Percentiles rank a stretch among this genome's conserved stretches.
Conservation (phyloP, 345 rosid species). For the Citropsis articulata region DNA sequence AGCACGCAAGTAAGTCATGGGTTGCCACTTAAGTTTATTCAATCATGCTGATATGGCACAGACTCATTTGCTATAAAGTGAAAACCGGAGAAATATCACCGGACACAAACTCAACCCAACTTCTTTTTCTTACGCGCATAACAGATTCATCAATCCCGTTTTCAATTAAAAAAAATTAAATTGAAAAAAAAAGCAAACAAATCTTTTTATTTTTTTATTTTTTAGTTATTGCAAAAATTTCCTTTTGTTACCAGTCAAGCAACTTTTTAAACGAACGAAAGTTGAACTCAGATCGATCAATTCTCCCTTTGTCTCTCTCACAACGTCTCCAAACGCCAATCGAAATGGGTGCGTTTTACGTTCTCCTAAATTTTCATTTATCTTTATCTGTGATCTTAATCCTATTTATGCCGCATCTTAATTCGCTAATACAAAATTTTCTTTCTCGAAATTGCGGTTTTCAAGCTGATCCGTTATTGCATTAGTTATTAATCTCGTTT, state of each 20-base stretch:
- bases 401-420: conserved; percentile 28
- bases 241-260: background rate
- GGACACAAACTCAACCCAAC: background rate
- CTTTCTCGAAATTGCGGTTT: background rate
- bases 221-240: background rate
- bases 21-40: background rate
- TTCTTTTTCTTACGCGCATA: no score
- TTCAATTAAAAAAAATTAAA: background rate
- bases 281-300: conserved; percentile 16
- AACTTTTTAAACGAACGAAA: background rate
- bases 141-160: background rate
- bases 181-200: background rate
- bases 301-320: conserved; percentile 5
- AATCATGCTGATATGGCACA: background rate
- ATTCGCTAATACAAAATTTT: background rate
- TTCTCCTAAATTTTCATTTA: background rate
- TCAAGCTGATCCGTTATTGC: background rate
- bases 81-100: background rate
- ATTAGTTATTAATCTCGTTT: conserved; percentile 4
- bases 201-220: background rate
- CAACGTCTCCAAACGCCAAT: background rate
- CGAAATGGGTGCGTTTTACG: conserved; percentile 10
- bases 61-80: background rate
- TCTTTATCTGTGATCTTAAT: conserved; percentile 10
- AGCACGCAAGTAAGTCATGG: background rate